Evolutionary conservation across 192 early-diverging fungal genomes (phyloP).

Genomic region (Endogone sp.): DNA sequence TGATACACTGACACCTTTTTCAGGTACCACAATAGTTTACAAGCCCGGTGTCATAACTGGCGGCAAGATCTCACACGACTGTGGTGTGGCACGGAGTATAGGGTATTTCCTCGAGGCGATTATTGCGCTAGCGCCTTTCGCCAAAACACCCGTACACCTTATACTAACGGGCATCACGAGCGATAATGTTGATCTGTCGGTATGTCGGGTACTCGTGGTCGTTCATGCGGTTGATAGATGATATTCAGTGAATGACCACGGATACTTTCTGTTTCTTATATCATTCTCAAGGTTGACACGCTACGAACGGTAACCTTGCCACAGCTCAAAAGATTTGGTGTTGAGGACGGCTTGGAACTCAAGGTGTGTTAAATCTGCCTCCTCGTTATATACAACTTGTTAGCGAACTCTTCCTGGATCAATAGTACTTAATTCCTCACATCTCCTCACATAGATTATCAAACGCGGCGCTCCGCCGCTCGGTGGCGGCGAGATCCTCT

Average conservation of each 20-base stretch:
- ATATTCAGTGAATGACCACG: neutral
- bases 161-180: slow-evolving; percentile 90
- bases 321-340: slow-evolving; percentile 80
- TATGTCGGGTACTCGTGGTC: slow-evolving; percentile 25
- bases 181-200: slow-evolving; percentile 88
- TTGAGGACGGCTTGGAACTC: slow-evolving; percentile 79
- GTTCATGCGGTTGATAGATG: too few relatives aligned
- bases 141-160: slow-evolving; percentile 79
- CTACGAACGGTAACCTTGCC: slow-evolving; percentile 87
- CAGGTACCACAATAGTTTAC: slow-evolving; percentile 78
- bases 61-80: slow-evolving; percentile 84
- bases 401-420: slow-evolving; percentile 1
- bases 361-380: too few relatives aligned
- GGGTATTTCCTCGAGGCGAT: slow-evolving; percentile 94
- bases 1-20: neutral
- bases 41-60: slow-evolving; percentile 89
- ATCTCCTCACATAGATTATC: slow-evolving; percentile 53
- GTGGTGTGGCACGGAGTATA: slow-evolving; percentile 78
- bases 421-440: neutral
- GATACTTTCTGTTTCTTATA: neutral
- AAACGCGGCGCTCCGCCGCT: slow-evolving; percentile 86
- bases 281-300: slow-evolving; percentile 65
- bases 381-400: too few relatives aligned
- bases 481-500: slow-evolving; percentile 89
- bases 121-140: slow-evolving; percentile 89